Conservation (phyloP, 1,284 basidiomycete species). For the Lignosus rhinocerotis region DNA sequence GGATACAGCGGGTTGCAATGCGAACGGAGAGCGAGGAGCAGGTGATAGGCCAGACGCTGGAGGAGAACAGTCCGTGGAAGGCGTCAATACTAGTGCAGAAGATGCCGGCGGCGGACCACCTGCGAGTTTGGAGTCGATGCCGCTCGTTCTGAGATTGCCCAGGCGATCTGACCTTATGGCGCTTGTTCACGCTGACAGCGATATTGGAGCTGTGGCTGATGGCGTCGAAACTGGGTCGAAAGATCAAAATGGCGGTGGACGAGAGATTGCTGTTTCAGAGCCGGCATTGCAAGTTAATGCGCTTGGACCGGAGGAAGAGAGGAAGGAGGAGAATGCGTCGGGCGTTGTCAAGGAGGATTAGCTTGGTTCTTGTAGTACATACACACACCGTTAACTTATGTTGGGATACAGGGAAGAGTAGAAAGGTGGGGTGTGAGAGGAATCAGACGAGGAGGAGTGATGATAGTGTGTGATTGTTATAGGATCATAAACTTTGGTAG, state of each 20-base stretch:
- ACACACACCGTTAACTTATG: neutral
- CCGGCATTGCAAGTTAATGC: too few relatives aligned
- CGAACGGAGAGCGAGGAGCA: neutral
- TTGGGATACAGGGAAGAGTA: neutral
- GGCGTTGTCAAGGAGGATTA: too few relatives aligned
- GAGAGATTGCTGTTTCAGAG: neutral
- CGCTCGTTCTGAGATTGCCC: neutral
- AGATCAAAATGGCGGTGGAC: neutral
- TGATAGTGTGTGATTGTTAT: too few relatives aligned
- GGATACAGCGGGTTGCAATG: neutral
- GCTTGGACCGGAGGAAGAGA: too few relatives aligned
- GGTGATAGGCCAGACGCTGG: neutral
- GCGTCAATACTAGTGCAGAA: slow-evolving; percentile 3
- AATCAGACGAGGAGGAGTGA: too few relatives aligned
- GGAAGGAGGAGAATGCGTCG: too few relatives aligned
- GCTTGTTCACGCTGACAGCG: neutral
- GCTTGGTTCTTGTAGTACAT: too few relatives aligned
- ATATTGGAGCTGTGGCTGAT: neutral
- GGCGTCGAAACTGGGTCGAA: neutral
- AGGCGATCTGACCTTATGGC: neutral
- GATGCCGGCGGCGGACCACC: neutral
- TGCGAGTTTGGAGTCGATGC: neutral
- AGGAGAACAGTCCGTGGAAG: slow-evolving; percentile 7
- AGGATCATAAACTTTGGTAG: neutral
- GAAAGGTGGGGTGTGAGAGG: neutral